phyloP scores from a whole-genome alignment of 108 stramenopile species.

The Skeletonema marinoi region DNA sequence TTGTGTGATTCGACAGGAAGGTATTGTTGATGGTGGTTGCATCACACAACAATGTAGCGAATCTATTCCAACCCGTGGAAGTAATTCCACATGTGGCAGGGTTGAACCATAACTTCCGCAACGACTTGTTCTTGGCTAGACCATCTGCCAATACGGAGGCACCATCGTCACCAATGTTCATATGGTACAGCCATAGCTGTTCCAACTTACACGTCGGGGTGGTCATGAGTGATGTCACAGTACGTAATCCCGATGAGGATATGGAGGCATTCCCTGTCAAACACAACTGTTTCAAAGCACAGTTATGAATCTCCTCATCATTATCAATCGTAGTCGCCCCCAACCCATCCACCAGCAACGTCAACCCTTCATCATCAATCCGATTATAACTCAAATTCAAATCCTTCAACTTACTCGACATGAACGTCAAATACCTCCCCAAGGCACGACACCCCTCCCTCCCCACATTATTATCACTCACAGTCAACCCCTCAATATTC shows the following conservation, averaged over 20 bases:
- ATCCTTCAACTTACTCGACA: background rate
- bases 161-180: slow-evolving; percentile 5
- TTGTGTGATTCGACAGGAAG: slow-evolving; percentile 14
- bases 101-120: background rate
- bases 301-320: background rate
- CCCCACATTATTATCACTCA: background rate
- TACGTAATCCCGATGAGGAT: background rate
- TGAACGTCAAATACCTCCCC: background rate
- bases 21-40: slow-evolving; percentile 9
- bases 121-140: background rate
- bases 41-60: background rate
- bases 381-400: slow-evolving; percentile 13
- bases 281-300: slow-evolving; percentile 5
- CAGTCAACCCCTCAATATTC: background rate
- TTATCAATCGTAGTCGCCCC: background rate
- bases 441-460: background rate
- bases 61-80: background rate
- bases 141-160: background rate
- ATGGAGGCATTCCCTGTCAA: slow-evolving; percentile 1
- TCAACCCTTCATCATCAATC: slow-evolving; percentile 4
- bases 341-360: slow-evolving; percentile 8
- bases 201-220: background rate
- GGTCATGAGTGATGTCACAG: background rate
- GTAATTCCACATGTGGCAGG: background rate
- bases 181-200: background rate